Evolutionary conservation across 352 stramenopile genomes (phyloP).

Genomic region (Nothophytophthora sp.): DNA sequence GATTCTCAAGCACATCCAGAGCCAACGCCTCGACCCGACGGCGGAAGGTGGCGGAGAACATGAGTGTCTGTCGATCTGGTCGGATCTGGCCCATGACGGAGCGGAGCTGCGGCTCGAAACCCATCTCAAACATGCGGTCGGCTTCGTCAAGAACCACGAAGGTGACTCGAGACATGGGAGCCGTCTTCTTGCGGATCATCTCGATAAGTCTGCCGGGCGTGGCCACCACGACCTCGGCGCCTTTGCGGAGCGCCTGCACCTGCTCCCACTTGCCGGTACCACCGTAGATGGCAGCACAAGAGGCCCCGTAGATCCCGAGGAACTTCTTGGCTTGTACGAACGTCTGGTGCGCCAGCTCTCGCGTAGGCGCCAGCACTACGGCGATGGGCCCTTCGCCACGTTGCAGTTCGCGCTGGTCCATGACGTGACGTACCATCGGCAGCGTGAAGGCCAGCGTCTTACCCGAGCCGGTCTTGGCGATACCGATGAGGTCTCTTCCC

Average conservation of each 20-base stretch:
- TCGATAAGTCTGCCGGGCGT: slow-evolving; percentile 85
- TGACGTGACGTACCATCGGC: slow-evolving; percentile 91
- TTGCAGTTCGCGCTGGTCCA: slow-evolving; percentile 82
- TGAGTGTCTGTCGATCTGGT: slow-evolving; percentile 83
- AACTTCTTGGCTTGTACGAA: slow-evolving; percentile 88
- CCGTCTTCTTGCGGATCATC: slow-evolving; percentile 76
- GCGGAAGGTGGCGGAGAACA: slow-evolving; percentile 90
- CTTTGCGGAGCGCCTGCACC: slow-evolving; percentile 71
- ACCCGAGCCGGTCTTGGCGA: slow-evolving; percentile 96
- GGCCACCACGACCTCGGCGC: slow-evolving; percentile 75
- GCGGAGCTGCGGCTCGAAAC: slow-evolving; percentile 81
- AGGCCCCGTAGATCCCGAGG: slow-evolving; percentile 56
- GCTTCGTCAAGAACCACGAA: slow-evolving; percentile 90
- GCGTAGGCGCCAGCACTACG: slow-evolving; percentile 75
- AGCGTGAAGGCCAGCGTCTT: slow-evolving; percentile 98
- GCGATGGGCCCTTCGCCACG: slow-evolving; percentile 81
- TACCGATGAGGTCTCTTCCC: slow-evolving; percentile 80
- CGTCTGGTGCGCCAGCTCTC: slow-evolving; percentile 87
- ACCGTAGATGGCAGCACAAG: slow-evolving; percentile 79
- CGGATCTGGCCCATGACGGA: slow-evolving; percentile 85
- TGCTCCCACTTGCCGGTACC: slow-evolving; percentile 87
- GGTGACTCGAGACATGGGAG: slow-evolving; percentile 69
- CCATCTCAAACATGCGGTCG: slow-evolving; percentile 91
- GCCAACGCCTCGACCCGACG: slow-evolving; percentile 70
- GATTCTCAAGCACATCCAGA: slow-evolving; percentile 77